Percentiles rank a stretch among this genome's conserved stretches.
Conservation (phyloP, 1,284 basidiomycete genomes). For the Xerocomus subilludens region DNA sequence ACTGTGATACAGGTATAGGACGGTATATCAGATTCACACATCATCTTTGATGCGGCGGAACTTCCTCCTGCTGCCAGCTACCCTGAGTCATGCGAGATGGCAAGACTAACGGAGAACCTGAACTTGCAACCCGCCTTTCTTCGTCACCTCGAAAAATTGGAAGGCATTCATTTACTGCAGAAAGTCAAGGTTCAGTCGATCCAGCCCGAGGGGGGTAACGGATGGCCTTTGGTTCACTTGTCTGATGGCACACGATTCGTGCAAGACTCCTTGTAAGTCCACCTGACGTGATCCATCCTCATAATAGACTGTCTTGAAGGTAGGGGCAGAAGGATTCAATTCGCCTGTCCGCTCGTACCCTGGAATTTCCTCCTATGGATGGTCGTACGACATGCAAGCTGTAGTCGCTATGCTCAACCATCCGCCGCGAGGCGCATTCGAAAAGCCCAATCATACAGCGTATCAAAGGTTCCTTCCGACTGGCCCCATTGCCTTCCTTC, state of each 20-base stretch:
- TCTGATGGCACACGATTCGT: slow-evolving; percentile 72
- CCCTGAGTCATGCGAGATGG: slow-evolving; percentile 66
- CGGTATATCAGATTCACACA: slow-evolving; percentile 83
- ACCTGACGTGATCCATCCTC: slow-evolving; percentile 15
- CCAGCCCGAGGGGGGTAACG: slow-evolving; percentile 53
- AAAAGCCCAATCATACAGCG: slow-evolving; percentile 80
- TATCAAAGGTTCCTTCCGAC: slow-evolving; percentile 97
- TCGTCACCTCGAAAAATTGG: slow-evolving; percentile 60
- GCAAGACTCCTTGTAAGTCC: slow-evolving; percentile 75
- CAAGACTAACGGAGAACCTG: slow-evolving; percentile 88
- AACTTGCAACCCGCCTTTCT: slow-evolving; percentile 89
- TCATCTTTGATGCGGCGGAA: slow-evolving; percentile 74
- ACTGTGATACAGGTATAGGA: slow-evolving; percentile 80
- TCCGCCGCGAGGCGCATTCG: slow-evolving; percentile 66
- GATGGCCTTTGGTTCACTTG: slow-evolving; percentile 81
- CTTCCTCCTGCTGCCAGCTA: slow-evolving; percentile 47
- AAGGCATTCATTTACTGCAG: slow-evolving; percentile 68
- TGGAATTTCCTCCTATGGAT: slow-evolving; percentile 89
- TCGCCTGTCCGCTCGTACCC: slow-evolving; percentile 93
- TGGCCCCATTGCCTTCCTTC: slow-evolving; percentile 95
- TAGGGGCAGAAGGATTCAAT: slow-evolving; percentile 96
- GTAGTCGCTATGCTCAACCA: slow-evolving; percentile 91
- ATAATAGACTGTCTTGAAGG: slow-evolving; percentile 58
- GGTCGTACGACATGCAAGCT: slow-evolving; percentile 91
- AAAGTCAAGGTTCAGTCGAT: slow-evolving; percentile 77